Percentiles rank a stretch among this genome's conserved stretches.
phyloP scores from a whole-genome alignment of 768 basidiomycete genomes.

The Agrocybe chaxingu region DNA sequence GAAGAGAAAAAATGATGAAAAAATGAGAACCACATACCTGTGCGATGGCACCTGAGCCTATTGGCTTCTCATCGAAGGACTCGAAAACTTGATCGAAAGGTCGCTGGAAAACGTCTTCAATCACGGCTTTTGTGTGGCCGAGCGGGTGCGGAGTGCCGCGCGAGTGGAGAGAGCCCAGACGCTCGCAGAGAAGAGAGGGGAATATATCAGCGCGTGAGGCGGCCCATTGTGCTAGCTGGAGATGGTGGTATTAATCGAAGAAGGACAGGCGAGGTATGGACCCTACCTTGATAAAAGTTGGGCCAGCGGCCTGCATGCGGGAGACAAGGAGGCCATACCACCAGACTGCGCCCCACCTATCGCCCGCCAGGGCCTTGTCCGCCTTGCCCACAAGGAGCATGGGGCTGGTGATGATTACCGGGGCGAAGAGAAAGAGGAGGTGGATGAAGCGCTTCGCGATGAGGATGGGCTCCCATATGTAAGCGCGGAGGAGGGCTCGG shows the following conservation, averaged over 20 bases:
- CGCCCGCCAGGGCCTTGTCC: conserved; percentile 56
- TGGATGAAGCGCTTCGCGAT: conserved; percentile 82
- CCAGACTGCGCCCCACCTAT: conserved; percentile 93
- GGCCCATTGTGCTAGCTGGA: conserved; percentile 96
- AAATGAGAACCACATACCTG: conserved; percentile 45
- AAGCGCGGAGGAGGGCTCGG: conserved; percentile 44
- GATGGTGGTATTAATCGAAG: conserved; percentile 12
- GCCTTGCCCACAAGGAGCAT: conserved; percentile 74
- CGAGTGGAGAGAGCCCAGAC: conserved; percentile 85
- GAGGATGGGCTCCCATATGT: conserved; percentile 81
- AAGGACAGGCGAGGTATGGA: not conserved
- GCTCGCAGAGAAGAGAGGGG: conserved; percentile 79
- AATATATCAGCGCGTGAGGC: conserved; percentile 94
- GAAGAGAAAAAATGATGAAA: conserved; percentile 1
- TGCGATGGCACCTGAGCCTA: conserved; percentile 98
- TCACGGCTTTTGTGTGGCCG: conserved; percentile 71
- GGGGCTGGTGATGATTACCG: conserved; percentile 80
- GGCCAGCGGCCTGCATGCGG: conserved; percentile 93
- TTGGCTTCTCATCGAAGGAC: conserved; percentile 80
- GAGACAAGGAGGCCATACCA: conserved; percentile 91
- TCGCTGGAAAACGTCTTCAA: conserved; percentile 80
- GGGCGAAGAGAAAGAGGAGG: conserved; percentile 80
- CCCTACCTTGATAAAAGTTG: conserved; percentile 91
- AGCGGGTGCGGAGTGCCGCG: conserved; percentile 80
- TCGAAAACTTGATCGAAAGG: conserved; percentile 90